Conservation (phyloP, 2,329 filamentous ascomycete species). For the Alternaria rosae region DNA sequence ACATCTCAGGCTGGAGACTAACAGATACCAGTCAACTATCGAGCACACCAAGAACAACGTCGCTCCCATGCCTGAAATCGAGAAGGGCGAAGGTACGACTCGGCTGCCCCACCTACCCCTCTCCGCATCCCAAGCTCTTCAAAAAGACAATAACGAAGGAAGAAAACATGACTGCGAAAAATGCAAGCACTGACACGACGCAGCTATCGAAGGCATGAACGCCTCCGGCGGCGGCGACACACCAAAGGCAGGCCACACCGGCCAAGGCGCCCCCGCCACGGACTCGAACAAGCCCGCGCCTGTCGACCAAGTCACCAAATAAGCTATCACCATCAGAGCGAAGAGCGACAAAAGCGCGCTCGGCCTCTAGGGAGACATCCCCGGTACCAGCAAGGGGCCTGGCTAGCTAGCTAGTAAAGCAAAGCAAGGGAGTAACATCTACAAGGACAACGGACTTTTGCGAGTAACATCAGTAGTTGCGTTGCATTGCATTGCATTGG, state of each 20-base stretch:
- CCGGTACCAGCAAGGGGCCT: neutral
- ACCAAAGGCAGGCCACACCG: constrained; percentile 20
- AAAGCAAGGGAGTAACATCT: neutral
- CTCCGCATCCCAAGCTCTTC: neutral
- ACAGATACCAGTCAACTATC: constrained; percentile 32
- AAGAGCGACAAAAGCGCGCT: neutral
- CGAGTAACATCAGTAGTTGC: constrained; percentile 2
- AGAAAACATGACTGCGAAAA: neutral
- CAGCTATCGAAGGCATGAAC: constrained; percentile 44
- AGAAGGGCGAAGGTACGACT: constrained; percentile 49
- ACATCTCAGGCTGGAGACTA: neutral
- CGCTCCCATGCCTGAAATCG: constrained; percentile 47
- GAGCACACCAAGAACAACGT: constrained; percentile 51
- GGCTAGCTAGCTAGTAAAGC: neutral
- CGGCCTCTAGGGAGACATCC: constrained; percentile 1
- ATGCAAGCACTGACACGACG: neutral
- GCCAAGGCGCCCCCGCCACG: constrained; percentile 20
- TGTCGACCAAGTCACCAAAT: constrained; percentile 32
- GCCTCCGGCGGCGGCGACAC: constrained; percentile 44
- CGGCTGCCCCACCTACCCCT: neutral
- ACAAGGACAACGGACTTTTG: neutral
- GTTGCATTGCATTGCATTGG: neutral
- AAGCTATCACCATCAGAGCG: neutral
- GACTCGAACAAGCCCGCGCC: constrained; percentile 31
- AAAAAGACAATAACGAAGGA: constrained; percentile 5